A percentile compares a stretch with the other conserved stretches of the same genome.
phyloP scores from a whole-genome alignment of 192 early-diverging fungal species.

The Geosiphon pyriformis region DNA sequence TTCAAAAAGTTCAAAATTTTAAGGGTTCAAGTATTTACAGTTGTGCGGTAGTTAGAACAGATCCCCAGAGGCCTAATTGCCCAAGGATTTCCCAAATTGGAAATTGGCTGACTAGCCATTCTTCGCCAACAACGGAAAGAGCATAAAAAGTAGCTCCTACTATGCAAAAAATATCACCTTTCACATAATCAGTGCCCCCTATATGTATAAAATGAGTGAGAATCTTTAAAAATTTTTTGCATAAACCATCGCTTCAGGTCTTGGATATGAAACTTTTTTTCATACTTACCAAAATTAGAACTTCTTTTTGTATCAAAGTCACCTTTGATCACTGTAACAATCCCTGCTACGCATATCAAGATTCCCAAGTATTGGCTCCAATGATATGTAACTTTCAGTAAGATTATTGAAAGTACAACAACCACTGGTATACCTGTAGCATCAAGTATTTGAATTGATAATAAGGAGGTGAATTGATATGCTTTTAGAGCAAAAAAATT shows the following conservation, averaged over 20 bases:
- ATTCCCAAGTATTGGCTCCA: conserved; percentile 68
- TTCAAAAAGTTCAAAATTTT: too few species aligned
- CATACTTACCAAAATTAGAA: conserved; percentile 9
- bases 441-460: conserved; percentile 74
- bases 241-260: too few species aligned
- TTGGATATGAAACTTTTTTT: too few species aligned
- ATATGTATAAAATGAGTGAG: conserved; percentile 20
- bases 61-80: conserved; percentile 67
- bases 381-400: conserved; percentile 58
- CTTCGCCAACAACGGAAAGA: conserved; percentile 65
- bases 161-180: conserved; percentile 70
- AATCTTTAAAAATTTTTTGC: not conserved
- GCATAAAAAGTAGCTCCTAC: conserved; percentile 71
- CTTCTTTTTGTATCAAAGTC: conserved; percentile 62
- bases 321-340: conserved; percentile 60
- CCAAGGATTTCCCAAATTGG: conserved; percentile 74
- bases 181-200: conserved; percentile 45
- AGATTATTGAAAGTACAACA: conserved; percentile 61
- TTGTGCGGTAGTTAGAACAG: conserved; percentile 68
- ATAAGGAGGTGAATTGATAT: conserved; percentile 66
- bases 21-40: conserved; percentile 30
- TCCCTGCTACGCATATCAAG: conserved; percentile 58
- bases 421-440: conserved; percentile 73
- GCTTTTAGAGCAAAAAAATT: conserved; percentile 80
- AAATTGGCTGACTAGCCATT: conserved; percentile 64